Base-by-base conservation (phyloP, 108 stramenopile species). In the Skeletonema menzelii region DNA sequence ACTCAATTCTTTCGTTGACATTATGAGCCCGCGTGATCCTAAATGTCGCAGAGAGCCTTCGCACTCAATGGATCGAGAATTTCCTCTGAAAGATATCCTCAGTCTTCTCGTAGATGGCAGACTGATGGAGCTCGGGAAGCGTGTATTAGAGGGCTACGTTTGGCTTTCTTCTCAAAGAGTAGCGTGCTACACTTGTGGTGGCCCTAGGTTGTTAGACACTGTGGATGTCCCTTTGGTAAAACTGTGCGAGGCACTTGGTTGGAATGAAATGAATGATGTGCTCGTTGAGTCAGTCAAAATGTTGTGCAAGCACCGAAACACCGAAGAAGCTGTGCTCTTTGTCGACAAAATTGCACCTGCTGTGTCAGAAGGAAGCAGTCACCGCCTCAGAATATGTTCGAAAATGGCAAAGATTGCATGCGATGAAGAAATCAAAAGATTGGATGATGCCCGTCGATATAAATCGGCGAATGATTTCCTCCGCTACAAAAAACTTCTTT, bases 331-430 rank as follows among this genome's bases (percentile, higher is more conserved):
- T 5, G 20, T 69, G 14, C n/a, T 31, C 22, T 14, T 69, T 15
- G 68, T 69, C 24, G 55, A 30, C 24, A 55, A 28, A 31, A 14
- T 46, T 57, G 55, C 14, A 34, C 10, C 20, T 69, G 11, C 28
- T 17, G 32, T 5, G 34, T 35, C 68, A 8, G 28, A 22, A 28
- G 31, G 53, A 14, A 28, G 20, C 13, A 32, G 20, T 15, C 19
- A 56, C 27, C 67, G 67, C 5, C 28, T 53, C 15, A 10, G 28
- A 35, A 55, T 69, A 32, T 69, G 68, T 11, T 37, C 56, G 6
- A 37, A 58, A 13, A 49, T 69, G 56, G 68, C 68, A 10, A 69
- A 32, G 20, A 58, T 69, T 69, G 68, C 22, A 35, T 56, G 49
- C 11, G 31, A 56, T 24, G 34, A 69, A 58, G 20, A 14, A n/a